These are phyloP conservation scores for Stemphylium beticola DNA, from an alignment of 2,329 filamentous ascomycete species.

Conservation along the genomic window DNA sequence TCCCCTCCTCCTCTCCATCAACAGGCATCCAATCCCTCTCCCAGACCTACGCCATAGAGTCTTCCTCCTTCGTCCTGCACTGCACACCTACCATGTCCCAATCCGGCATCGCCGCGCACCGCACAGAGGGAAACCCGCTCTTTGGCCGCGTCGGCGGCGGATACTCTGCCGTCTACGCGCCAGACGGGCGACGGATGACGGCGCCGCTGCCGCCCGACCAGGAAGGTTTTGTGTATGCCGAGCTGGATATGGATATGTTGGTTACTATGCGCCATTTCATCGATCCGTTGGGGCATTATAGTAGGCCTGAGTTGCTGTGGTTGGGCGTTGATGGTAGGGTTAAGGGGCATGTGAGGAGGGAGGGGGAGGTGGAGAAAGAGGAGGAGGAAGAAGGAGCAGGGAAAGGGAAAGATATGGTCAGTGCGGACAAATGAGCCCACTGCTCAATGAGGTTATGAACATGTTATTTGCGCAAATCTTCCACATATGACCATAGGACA, in stretches of 20 bases:
- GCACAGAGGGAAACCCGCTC: constrained; percentile 50
- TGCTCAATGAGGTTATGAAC: too few species aligned
- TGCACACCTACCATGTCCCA: constrained; percentile 56
- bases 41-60: constrained; percentile 64
- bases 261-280: constrained; percentile 52
- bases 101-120: constrained; percentile 53
- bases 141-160: constrained; percentile 56
- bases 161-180: constrained; percentile 57
- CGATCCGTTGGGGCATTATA: constrained; percentile 59
- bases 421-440: too few species aligned
- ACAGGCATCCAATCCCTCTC: constrained; percentile 44
- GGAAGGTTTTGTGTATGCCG: constrained; percentile 60
- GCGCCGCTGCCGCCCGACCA: constrained; percentile 47
- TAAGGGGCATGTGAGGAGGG: constrained; percentile 34
- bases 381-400: too few species aligned
- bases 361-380: not conserved
- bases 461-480: too few species aligned
- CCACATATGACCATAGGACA: too few species aligned
- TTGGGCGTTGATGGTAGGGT: constrained; percentile 51
- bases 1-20: too few species aligned
- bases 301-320: constrained; percentile 60
- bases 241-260: constrained; percentile 57
- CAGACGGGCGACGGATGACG: constrained; percentile 58
- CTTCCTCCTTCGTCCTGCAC: constrained; percentile 62
- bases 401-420: too few species aligned